Base-by-base conservation (phyloP, 495 filamentous ascomycete genomes). In the Tirmania nivea region DNA sequence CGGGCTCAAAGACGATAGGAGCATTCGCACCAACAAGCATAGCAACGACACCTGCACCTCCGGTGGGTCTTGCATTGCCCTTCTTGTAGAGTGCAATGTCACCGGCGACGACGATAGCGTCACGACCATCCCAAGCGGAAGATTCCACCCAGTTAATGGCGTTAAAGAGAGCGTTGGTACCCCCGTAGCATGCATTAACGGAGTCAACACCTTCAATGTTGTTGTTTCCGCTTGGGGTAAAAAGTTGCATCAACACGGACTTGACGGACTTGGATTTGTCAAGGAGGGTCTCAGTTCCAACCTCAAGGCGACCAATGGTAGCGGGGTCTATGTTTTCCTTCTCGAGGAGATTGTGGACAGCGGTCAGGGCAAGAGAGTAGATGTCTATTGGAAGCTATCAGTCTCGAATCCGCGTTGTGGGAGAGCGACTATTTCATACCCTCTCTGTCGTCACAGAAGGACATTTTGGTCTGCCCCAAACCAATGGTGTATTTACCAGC, bases 251-350 rank as follows among this genome's bases (percentile, higher is more conserved):
- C 58, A 96, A 70, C 51, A 97, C 89, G n/a, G 88, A 84, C 78
- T 97, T 97, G 74, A 97, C 90, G 31, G 92, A 96, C 76, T 97
- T 97, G 61, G 90, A 96, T 77, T 97, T 97, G 76, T 97, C 90
- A 65, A 97, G 75, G 42, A 97, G 76, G 51, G 90, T 97, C 79
- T 97, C 90, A 52, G 90, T 97, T 64, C 90, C 90, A 60, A 97
- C 90, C 71, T 97, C 90, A 60, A 97, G 76, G 58, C 90, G 82
- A 53, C 90, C 90, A 63, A 97, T 84, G 55, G 81, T 79, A 68
- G 80, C 81, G 59, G 81, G 75, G 70, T 97, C 88, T 69, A 97
- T 81, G 63, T 80, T 80, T 78, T 94, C 94, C 66, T 95, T 96
- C 68, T 78, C 75, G 58, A 97, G 70, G 53, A 97, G 81, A 61